Base-by-base conservation (phyloP, 495 filamentous ascomycete species). In the Trichoderma reesei region DNA sequence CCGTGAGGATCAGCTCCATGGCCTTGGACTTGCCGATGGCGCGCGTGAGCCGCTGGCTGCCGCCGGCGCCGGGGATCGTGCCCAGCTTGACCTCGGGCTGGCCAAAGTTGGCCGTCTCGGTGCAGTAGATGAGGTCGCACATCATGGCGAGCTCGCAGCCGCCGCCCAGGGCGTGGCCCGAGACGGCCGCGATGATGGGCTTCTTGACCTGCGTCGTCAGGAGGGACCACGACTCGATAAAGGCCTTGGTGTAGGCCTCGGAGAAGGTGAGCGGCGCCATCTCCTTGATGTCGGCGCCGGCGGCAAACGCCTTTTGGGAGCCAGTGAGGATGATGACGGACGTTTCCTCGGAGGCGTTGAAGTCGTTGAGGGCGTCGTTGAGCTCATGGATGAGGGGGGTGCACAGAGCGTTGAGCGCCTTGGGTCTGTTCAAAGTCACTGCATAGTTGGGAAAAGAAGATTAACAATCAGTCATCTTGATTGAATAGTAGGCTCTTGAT, bases 111-210 rank as follows among this genome's bases (percentile, higher is more conserved):
- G 94, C 93, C 7, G 69, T 82, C 34, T 83, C 74, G 9, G 89
- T 90, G 79, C 90, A 94, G 82, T 97, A 97, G 60, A 98, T 72
- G 69, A 98, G 87, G 73, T 98, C 94, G 68, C 87, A 86, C 93
- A 97, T 98, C 74, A 98, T 84, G n/a, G 94, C 94, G 10, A 98
- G 84, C 79, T 98, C 94, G 74, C 94, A 98, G 36, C 94, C 94
- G 13, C 94, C 94, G 46, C 94, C 94, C 16, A 97, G 84, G 26
- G 94, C 94, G 72, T 96, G 90, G 36, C 94, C 94, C 16, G 94
- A 90, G 3, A 98, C 93, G 44, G 94, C 94, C 38, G 90, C 89
- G 68, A 98, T 90, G 66, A 98, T 84, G 65, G 94, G 95, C 67
- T 92, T 97, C 73, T 92, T 91, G 76, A 96, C 83, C 41, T 79